These are phyloP conservation scores for Piper betle DNA, from an alignment of 164 flowering plant genomes.

Conservation along the genomic window DNA sequence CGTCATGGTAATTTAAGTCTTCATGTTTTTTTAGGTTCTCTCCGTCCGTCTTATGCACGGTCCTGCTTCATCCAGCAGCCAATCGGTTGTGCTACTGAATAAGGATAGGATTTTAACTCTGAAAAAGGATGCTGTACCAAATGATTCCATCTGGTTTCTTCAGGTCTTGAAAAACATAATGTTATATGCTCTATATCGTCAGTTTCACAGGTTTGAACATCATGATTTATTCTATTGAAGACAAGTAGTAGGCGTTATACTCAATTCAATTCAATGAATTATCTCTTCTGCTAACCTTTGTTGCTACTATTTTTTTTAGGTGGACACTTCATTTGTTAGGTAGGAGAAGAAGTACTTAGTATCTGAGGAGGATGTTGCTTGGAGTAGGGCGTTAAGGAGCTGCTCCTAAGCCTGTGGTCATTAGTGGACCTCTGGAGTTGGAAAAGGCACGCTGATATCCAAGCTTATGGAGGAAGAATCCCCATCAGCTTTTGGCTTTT, in stretches of 20 bases:
- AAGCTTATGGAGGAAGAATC: conserved; percentile 75
- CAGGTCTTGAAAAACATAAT: conserved; percentile 41
- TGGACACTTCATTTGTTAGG: conserved; percentile 66
- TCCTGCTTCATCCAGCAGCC: conserved; percentile 40
- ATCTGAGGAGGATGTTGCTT: conserved; percentile 57
- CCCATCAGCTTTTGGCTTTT: conserved; percentile 86
- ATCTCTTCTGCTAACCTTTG: background rate
- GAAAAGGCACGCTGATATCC: conserved; percentile 86
- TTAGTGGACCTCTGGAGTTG: conserved; percentile 98
- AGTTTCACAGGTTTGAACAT: no score
- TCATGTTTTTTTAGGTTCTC: conserved; percentile 32
- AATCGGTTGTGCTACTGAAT: conserved; percentile 40
- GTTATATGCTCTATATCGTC: no score
- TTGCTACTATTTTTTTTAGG: conserved; percentile 21
- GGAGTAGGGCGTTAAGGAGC: conserved; percentile 86
- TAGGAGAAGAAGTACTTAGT: conserved; percentile 39
- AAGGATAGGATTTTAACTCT: conserved; percentile 58
- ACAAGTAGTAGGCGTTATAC: no score
- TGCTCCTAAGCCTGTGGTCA: conserved; percentile 70
- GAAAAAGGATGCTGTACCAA: conserved; percentile 37
- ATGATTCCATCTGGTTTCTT: conserved; percentile 79
- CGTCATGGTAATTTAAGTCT: conserved; percentile 2
- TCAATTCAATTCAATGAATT: background rate
- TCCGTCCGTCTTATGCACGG: conserved; percentile 58
- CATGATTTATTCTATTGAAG: no score